phyloP scores from a whole-genome alignment of 2,329 filamentous ascomycete genomes.

The Nothopassalora personata region DNA sequence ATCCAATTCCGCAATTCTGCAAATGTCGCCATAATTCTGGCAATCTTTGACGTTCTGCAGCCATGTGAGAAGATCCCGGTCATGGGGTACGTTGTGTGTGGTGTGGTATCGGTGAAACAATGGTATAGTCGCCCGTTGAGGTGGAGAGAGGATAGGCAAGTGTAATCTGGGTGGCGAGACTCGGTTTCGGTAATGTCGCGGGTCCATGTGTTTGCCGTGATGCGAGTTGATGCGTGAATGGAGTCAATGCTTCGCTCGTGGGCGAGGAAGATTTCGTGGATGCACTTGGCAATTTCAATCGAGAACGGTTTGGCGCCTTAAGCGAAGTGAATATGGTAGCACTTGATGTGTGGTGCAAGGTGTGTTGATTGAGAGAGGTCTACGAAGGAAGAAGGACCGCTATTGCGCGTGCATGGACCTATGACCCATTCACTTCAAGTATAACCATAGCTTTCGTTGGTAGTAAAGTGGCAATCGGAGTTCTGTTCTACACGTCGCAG shows the following conservation, averaged over 20 bases:
- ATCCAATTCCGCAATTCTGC: not conserved
- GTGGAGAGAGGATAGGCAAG: not conserved
- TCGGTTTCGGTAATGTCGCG: not conserved
- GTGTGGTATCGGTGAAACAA: not conserved
- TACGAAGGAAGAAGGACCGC: too few relatives aligned
- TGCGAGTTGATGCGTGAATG: conserved; percentile 10
- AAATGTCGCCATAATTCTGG: conserved; percentile 2
- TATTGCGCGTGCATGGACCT: too few relatives aligned
- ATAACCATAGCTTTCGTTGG: conserved; percentile 16
- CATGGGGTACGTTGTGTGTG: not conserved
- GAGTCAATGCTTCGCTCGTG: conserved; percentile 19
- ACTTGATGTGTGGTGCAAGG: too few relatives aligned
- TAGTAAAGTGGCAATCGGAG: conserved; percentile 12
- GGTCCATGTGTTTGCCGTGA: not conserved
- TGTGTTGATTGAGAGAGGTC: too few relatives aligned
- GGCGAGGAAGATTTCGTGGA: conserved; percentile 15
- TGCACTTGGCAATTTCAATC: conserved; percentile 14
- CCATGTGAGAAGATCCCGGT: conserved; percentile 5
- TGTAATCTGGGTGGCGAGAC: not conserved
- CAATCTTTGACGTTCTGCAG: conserved; percentile 9
- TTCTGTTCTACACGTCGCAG: conserved; percentile 3
- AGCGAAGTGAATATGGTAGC: conserved; percentile 22
- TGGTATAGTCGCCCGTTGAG: not conserved
- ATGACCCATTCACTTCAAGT: too few relatives aligned
- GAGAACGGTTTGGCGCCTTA: conserved; percentile 2